These are phyloP conservation scores for Ceriops decandra DNA, from an alignment of 345 rosid species.

Conservation along the genomic window DNA sequence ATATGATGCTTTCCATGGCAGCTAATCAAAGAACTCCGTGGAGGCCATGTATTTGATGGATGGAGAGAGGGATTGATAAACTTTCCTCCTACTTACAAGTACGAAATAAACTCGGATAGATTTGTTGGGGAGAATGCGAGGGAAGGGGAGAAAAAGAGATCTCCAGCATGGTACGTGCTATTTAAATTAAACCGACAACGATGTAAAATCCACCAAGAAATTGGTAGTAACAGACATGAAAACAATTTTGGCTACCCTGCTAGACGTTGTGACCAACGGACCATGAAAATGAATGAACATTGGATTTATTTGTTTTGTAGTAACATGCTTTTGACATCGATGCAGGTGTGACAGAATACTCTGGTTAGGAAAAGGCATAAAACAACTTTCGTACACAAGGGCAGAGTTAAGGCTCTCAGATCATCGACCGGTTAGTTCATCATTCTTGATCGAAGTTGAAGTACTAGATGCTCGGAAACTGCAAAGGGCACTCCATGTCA, in stretches of 20 bases:
- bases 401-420: constrained; percentile 69
- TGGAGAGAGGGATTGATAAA: constrained; percentile 85
- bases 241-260: background rate
- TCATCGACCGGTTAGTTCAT: constrained; percentile 89
- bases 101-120: constrained; percentile 72
- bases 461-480: constrained; percentile 74
- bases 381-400: constrained; percentile 65
- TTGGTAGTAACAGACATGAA: background rate
- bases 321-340: background rate
- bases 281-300: background rate
- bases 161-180: constrained; percentile 82
- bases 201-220: background rate
- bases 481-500: constrained; percentile 67
- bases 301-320: too few relatives aligned
- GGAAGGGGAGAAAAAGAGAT: constrained; percentile 91
- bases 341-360: constrained; percentile 96
- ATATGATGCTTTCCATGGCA: constrained; percentile 10
- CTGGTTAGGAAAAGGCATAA: constrained; percentile 80
- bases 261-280: background rate
- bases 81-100: constrained; percentile 95
- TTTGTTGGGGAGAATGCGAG: constrained; percentile 71
- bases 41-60: constrained; percentile 81
- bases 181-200: constrained; percentile 1
- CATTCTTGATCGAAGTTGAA: constrained; percentile 69
- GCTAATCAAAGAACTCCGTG: constrained; percentile 67